Evolutionary conservation across 2,329 filamentous ascomycete species (phyloP).

Genomic region (Aspergillus neotritici): DNA sequence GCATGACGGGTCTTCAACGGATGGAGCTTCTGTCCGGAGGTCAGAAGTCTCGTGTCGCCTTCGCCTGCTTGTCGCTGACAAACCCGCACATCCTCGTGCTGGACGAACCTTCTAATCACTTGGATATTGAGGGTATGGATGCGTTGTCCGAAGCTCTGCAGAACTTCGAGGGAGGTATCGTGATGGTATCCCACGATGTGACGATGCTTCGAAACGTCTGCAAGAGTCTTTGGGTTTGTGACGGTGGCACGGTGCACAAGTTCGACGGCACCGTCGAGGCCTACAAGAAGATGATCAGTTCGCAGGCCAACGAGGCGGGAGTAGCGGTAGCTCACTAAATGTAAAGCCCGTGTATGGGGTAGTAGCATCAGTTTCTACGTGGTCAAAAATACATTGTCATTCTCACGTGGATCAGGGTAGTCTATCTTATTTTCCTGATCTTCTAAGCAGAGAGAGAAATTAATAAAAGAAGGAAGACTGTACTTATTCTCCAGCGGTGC

Average conservation of each 20-base stretch:
- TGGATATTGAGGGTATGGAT: conserved; percentile 99
- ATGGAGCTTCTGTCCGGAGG: conserved; percentile 92
- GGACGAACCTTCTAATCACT: conserved; percentile 96
- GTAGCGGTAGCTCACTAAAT: conserved; percentile 52
- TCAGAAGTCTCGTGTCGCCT: conserved; percentile 96
- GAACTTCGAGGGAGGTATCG: conserved; percentile 85
- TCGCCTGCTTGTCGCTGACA: conserved; percentile 87
- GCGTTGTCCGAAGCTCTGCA: conserved; percentile 77
- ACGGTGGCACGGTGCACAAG: conserved; percentile 88
- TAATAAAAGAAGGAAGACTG: too few relatives aligned
- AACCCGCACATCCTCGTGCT: conserved; percentile 97
- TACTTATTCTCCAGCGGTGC: too few relatives aligned
- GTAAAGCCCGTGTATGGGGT: background rate
- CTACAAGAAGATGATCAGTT: conserved; percentile 94
- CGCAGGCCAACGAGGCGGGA: conserved; percentile 81
- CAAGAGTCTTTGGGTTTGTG: conserved; percentile 92
- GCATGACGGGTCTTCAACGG: conserved; percentile 93
- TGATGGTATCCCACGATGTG: conserved; percentile 99
- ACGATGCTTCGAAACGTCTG: conserved; percentile 98
- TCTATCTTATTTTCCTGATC: too few relatives aligned
- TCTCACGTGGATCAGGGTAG: too few relatives aligned
- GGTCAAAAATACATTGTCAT: too few relatives aligned
- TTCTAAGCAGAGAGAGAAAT: too few relatives aligned
- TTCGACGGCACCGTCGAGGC: conserved; percentile 92
- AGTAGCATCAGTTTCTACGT: too few relatives aligned